Conservation (phyloP, 164 flowering plant species). For the Hamamelis virginiana region DNA sequence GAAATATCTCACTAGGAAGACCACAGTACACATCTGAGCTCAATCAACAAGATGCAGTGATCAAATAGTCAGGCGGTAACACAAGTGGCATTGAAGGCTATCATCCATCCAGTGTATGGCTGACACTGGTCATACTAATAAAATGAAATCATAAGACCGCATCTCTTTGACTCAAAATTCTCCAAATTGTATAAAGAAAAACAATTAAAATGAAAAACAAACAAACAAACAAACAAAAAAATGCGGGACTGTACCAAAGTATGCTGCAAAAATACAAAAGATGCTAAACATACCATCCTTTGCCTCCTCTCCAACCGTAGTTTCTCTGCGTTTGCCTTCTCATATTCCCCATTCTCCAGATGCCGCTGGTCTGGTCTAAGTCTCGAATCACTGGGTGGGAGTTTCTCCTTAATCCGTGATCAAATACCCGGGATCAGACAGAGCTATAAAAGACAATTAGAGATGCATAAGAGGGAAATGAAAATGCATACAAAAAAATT, state of each 20-base stretch:
- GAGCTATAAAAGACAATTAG: conserved; percentile 44
- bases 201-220: too few species aligned
- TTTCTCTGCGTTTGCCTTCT: conserved; percentile 85
- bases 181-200: too few species aligned
- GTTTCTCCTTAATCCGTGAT: conserved; percentile 84
- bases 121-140: too few species aligned
- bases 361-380: conserved; percentile 93
- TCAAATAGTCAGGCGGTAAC: neutral
- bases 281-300: conserved; percentile 60
- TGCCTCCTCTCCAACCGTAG: conserved; percentile 81
- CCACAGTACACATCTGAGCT: neutral
- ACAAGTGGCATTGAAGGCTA: neutral
- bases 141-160: too few species aligned
- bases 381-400: conserved; percentile 95
- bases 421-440: conserved; percentile 60
- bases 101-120: too few species aligned
- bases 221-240: too few species aligned
- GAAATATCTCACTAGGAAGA: neutral
- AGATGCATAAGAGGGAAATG: conserved; percentile 28
- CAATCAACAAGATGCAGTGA: neutral
- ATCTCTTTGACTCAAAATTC: too few species aligned
- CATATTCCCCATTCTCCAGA: conserved; percentile 93
- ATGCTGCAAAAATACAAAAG: neutral
- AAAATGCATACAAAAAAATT: conserved; percentile 14
- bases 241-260: neutral